phyloP scores from a whole-genome alignment of 108 stramenopile species.

The Mayamaea pseudoterrestris region DNA sequence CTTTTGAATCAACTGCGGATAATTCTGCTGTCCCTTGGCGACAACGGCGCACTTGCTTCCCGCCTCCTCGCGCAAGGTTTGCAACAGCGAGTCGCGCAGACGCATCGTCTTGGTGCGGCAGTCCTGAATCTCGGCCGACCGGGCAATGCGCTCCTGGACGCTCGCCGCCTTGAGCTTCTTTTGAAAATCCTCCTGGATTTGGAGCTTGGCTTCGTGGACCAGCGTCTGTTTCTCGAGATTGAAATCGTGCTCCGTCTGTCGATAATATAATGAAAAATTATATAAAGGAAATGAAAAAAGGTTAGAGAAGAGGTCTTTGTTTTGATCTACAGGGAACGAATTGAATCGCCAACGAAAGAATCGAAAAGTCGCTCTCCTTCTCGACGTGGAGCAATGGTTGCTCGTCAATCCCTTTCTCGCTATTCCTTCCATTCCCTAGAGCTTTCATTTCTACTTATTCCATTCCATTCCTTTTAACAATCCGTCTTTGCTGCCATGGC shows the following conservation, averaged over 20 bases:
- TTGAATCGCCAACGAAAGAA: no score
- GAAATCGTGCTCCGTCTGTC: conserved; percentile 90
- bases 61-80: conserved; percentile 60
- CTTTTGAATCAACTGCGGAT: conserved; percentile 87
- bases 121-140: conserved; percentile 88
- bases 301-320: no score
- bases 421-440: no score
- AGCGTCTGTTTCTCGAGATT: conserved; percentile 99
- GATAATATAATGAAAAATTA: background rate
- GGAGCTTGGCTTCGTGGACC: conserved; percentile 95
- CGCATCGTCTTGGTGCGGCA: conserved; percentile 98
- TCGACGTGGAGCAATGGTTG: no score
- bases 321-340: no score
- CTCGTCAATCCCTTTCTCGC: background rate
- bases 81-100: conserved; percentile 86
- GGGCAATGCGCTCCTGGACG: conserved; percentile 86
- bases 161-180: conserved; percentile 96
- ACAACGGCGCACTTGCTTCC: conserved; percentile 73
- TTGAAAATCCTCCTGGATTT: conserved; percentile 92
- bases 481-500: background rate
- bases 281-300: background rate
- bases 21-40: conserved; percentile 72
- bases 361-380: no score
- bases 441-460: no score
- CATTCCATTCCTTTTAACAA: no score